A percentile compares a stretch with the other conserved stretches of the same genome.
Evolutionary conservation across 2,329 filamentous ascomycete genomes (phyloP).

Genomic region (Trichoderma citrinoviride): DNA sequence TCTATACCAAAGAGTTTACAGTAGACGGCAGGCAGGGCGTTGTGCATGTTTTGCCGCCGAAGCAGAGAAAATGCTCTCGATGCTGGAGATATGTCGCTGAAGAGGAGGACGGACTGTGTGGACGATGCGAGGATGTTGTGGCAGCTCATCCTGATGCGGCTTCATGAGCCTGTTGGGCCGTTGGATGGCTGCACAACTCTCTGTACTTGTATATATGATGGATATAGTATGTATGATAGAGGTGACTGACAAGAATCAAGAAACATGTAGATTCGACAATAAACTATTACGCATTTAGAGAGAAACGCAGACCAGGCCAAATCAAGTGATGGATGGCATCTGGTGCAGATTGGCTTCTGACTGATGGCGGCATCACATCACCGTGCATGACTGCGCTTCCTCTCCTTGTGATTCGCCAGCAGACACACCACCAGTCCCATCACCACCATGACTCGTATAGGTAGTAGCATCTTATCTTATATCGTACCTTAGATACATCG

Average conservation of each 20-base stretch:
- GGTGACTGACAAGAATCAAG: neutral
- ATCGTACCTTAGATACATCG: no score
- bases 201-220: neutral
- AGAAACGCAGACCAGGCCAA: neutral
- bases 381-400: constrained; percentile 6
- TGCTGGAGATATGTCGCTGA: constrained; percentile 87
- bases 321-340: neutral
- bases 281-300: neutral
- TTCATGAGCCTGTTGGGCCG: neutral
- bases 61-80: constrained; percentile 69
- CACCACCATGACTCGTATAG: no score
- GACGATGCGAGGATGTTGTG: constrained; percentile 65
- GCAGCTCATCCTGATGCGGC: neutral
- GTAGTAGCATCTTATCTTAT: no score
- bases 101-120: constrained; percentile 65
- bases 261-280: neutral
- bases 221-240: neutral
- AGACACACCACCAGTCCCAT: no score
- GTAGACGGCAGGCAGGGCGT: constrained; percentile 37
- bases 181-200: neutral
- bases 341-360: neutral
- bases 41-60: constrained; percentile 49
- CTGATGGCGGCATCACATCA: constrained; percentile 3
- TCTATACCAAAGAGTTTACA: constrained; percentile 44
- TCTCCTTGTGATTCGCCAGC: neutral